phyloP scores from a whole-genome alignment of 805 yeast species.

The Metschnikowia similis region DNA sequence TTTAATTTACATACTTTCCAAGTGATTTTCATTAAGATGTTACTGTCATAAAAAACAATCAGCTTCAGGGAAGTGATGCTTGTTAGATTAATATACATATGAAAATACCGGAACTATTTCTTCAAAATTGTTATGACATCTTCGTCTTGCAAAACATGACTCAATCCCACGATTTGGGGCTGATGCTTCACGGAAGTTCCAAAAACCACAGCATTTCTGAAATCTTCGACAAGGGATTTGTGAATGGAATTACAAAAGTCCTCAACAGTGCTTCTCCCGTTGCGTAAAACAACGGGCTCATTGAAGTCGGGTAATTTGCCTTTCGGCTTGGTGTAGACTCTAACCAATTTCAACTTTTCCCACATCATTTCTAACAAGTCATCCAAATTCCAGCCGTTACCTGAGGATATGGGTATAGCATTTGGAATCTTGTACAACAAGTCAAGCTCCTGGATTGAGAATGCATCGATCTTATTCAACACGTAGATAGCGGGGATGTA shows the following conservation, averaged over 20 bases:
- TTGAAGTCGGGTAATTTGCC: constrained; percentile 89
- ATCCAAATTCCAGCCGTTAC: constrained; percentile 95
- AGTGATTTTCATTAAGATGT: too few species aligned
- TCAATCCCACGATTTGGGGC: constrained; percentile 91
- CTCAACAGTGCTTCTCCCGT: constrained; percentile 78
- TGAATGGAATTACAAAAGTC: constrained; percentile 97
- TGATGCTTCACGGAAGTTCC: constrained; percentile 97
- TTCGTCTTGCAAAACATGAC: constrained; percentile 84
- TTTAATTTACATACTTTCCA: too few species aligned
- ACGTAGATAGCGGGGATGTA: constrained; percentile 96
- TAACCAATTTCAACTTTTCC: constrained; percentile 83
- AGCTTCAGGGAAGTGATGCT: background rate
- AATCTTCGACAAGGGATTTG: constrained; percentile 88
- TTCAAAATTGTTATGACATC: constrained; percentile 95
- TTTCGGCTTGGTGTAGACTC: constrained; percentile 97
- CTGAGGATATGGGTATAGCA: constrained; percentile 96
- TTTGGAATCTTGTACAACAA: constrained; percentile 87
- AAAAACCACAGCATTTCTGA: constrained; percentile 86
- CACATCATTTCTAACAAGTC: constrained; percentile 94
- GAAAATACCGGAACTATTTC: constrained; percentile 33
- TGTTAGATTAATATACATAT: background rate
- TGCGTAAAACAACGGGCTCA: constrained; percentile 90
- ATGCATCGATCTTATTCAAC: constrained; percentile 91
- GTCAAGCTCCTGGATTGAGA: constrained; percentile 90
- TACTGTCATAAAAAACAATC: background rate